Evolutionary conservation across 768 basidiomycete genomes (phyloP), one percentile per base, ranked within the genome.

Genomic region (Xanthoconium stramineum): DNA sequence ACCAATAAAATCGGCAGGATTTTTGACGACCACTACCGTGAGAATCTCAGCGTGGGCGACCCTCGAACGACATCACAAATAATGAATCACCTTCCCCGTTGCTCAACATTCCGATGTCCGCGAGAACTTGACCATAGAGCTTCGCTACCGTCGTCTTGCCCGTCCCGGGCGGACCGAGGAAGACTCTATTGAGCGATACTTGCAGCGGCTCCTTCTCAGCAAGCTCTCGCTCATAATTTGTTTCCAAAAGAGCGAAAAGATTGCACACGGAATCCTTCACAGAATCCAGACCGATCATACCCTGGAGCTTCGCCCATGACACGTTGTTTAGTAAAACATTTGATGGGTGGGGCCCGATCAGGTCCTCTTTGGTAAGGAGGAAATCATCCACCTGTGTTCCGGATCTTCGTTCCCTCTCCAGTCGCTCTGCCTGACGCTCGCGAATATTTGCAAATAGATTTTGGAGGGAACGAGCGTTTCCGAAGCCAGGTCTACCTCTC

Each of bases 131-230:
- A 1, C 87, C 87, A 59, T 88, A 89, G 5, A 86, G 63, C 61
- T 80, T 82, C 0, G 83, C 86, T 0, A 89, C 86, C 0, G 83
- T 83, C 1, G 86, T 89, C 65, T 88, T 89, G 0, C 86, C 86
- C 0, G 86, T 87, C 3, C 86, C 86, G 7, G 86, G 86, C 12
- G 81, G 80, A 1, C 87, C 87, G 30, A 85, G 62, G 69, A 88
- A 87, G 0, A 84, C 80, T 15, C 82, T 80, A 57, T 88, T 87
- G 56, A 88, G 74, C 10, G 84, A 80, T 40, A 83, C 64, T 44
- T 76, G 72, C 17, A 84, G 50, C 0, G 82, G 83, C 32, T 80
- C 74, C 61, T 77, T 72, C 59, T 88, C 85, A 42, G 63, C 51
- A 47, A 88, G 70, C 64, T 88, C 86, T 5, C 86, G 80, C 1